phyloP scores from a whole-genome alignment of 2,329 filamentous ascomycete species.

The Cercospora canescens region DNA sequence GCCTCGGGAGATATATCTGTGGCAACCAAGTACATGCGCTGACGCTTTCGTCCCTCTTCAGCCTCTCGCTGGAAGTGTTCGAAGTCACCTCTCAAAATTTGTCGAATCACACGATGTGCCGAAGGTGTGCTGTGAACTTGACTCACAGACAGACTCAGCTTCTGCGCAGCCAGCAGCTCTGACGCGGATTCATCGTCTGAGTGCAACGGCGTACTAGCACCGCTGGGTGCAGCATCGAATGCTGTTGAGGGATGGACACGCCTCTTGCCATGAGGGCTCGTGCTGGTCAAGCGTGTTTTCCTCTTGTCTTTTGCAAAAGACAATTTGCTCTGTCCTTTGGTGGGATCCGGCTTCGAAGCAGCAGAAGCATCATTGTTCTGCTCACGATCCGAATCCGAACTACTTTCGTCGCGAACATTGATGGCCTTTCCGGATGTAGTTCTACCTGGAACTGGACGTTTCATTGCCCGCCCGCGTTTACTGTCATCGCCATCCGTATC shows the following conservation, averaged over 20 bases:
- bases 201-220: conserved; percentile 63
- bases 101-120: conserved; percentile 79
- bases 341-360: conserved; percentile 35
- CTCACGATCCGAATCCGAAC: conserved; percentile 31
- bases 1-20: conserved; percentile 94
- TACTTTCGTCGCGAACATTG: conserved; percentile 33
- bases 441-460: conserved; percentile 35
- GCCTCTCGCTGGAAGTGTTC: conserved; percentile 72
- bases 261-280: conserved; percentile 35
- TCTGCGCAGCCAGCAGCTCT: conserved; percentile 86
- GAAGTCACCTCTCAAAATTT: conserved; percentile 88
- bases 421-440: conserved; percentile 37
- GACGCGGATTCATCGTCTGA: conserved; percentile 82
- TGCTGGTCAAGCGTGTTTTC: conserved; percentile 31
- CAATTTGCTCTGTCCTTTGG: conserved; percentile 36
- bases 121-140: conserved; percentile 74
- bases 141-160: conserved; percentile 77
- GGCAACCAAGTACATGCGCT: conserved; percentile 91
- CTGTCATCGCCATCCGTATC: conserved; percentile 34
- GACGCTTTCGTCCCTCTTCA: conserved; percentile 73
- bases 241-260: conserved; percentile 73
- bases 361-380: conserved; percentile 9
- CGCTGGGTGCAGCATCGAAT: conserved; percentile 70
- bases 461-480: conserved; percentile 34
- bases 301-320: conserved; percentile 29